Conservation (phyloP, 768 basidiomycete genomes). For the Psilocybe azurescens region DNA sequence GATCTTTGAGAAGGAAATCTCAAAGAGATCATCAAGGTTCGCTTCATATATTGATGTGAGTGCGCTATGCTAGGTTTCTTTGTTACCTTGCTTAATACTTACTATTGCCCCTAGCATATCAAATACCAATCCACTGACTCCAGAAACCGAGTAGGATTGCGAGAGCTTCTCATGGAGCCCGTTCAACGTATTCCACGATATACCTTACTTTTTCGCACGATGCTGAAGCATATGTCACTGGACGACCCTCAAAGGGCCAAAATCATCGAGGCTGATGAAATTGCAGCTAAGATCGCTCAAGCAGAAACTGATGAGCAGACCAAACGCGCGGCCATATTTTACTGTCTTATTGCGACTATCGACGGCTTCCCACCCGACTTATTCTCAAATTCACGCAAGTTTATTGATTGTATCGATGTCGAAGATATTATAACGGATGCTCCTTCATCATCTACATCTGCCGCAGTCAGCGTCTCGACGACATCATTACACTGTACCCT, state of each 20-base stretch:
- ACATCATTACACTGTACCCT: slow-evolving; percentile 81
- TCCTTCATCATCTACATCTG: slow-evolving; percentile 47
- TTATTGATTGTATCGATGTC: slow-evolving; percentile 92
- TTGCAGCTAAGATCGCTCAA: slow-evolving; percentile 88
- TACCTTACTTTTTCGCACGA: slow-evolving; percentile 89
- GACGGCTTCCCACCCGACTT: slow-evolving; percentile 91
- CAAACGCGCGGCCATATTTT: slow-evolving; percentile 86
- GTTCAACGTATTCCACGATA: slow-evolving; percentile 96
- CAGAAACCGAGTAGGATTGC: slow-evolving; percentile 83
- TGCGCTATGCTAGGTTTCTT: slow-evolving; percentile 5
- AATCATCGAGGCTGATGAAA: slow-evolving; percentile 82
- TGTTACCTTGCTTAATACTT: slow-evolving; percentile 9
- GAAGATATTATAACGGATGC: slow-evolving; percentile 74
- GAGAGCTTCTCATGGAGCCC: slow-evolving; percentile 95
- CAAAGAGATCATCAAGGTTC: slow-evolving; percentile 83
- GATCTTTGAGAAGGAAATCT: slow-evolving; percentile 84
- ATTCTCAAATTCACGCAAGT: slow-evolving; percentile 87
- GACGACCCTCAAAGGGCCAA: slow-evolving; percentile 80
- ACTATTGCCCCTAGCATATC: slow-evolving; percentile 59
- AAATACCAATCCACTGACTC: slow-evolving; percentile 82
- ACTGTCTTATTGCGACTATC: slow-evolving; percentile 81
- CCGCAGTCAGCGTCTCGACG: slow-evolving; percentile 43
- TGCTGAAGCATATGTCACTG: slow-evolving; percentile 88
- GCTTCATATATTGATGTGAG: slow-evolving; percentile 86
- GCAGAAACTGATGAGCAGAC: slow-evolving; percentile 95